Evolutionary conservation across 2,329 filamentous ascomycete species (phyloP), one percentile per base, ranked within the genome.

Genomic region (Stagonosporopsis cucurbitacearum): DNA sequence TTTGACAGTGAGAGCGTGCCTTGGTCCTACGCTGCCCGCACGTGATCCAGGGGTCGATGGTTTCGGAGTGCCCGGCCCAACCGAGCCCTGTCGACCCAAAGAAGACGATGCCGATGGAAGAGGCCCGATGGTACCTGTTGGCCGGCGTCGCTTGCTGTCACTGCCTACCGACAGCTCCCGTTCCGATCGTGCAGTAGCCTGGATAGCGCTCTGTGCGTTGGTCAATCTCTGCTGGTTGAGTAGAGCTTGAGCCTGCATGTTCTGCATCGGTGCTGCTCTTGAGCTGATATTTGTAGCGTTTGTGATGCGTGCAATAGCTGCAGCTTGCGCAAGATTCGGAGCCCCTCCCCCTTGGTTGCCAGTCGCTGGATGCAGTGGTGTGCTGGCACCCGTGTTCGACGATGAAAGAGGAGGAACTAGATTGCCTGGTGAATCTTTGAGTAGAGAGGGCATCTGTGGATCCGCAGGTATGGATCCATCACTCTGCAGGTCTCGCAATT

Each of bases 41-140:
- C 86, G 84, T 33, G 80, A 82, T 7, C 69, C 73, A 68, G 72
- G 82, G 0, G 85, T 87, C 6, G 72, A 68, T 7, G 82, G 78
- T 66, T 87, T 87, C 4, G 86, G 86, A 1, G 86, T 88, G n/a
- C 84, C 84, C 17, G 84, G 86, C 0, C 85, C 86, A 12, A 86
- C 75, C 0, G 85, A 88, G 0, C 83, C 82, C 69, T 88, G 86
- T 6, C 86, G 81, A 3, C 64, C 70, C 7, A 88, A 78, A 17
- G 83, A 85, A 8, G 84, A 86, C 2, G 82, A 78, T 12, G 79
- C 74, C 2, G 84, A 53, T 32, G 74, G 85, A 0, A 87, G 77
- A 19, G 78, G 80, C 5, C 81, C 80, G 25, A 87, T 73, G 22
- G 78, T 81, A 2, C 77, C 70, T 56, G 84, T 84, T 5, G 85